Evolutionary conservation across 2,329 filamentous ascomycete genomes (phyloP), one percentile per base, ranked within the genome.

Genomic region (Apiospora hydei): DNA sequence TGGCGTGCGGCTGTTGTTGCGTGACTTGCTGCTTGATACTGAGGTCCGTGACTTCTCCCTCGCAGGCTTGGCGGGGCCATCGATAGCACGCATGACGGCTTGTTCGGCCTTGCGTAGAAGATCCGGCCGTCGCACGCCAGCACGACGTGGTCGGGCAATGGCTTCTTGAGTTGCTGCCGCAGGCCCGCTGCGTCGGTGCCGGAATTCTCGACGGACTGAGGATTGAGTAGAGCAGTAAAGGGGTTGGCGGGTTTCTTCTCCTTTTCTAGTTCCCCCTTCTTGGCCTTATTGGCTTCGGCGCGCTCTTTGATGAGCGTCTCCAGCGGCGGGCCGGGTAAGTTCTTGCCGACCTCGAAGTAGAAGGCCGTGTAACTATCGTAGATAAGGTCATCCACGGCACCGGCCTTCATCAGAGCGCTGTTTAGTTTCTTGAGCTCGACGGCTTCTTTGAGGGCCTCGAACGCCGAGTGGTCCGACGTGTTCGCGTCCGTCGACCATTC

Each of bases 371-470:
- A 99, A 68, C 93, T 91, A 82, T 99, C 96, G 30, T 92, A 93
- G 75, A 98, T 93, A n/a, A 98, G 88, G 78, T 99, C 96, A 77
- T 99, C 96, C 64, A 98, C 96, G 13, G 92, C 87, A 0, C 91
- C 89, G 0, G 92, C 89, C 82, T 98, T 98, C 89, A 97, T 96
- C 10, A 98, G 87, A 67, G 92, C 93, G 53, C 92, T 92, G 79
- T 99, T 99, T 64, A 98, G 88, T 80, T 90, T 90, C 79, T 90
- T 90, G 57, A 90, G 76, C 73, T 91, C 89, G 13, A 90, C 86
- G 0, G 85, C 84, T 67, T 91, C 89, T 77, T 87, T 89, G 81
- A 91, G 84, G 71, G 88, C 89, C 67, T 82, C 83, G 69, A 90
- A 83, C 1, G 86, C 85, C 0, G 82, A 77, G 69, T 87, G 80